These are phyloP conservation scores for Colletotrichum higginsianum DNA, from an alignment of 2,329 filamentous ascomycete genomes.

Conservation along the genomic window DNA sequence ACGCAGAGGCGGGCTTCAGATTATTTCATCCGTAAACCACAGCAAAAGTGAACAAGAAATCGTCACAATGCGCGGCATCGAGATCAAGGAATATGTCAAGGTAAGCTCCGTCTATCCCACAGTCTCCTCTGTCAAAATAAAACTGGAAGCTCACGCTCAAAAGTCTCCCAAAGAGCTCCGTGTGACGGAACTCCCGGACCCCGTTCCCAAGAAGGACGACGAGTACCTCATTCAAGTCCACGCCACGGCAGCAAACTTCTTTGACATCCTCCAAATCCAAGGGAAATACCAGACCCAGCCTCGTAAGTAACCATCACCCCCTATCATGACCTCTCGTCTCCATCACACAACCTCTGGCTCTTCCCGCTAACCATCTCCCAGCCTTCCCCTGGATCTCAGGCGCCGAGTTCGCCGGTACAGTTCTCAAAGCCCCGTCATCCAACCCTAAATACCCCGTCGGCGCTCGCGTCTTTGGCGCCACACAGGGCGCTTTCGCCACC, in stretches of 20 bases:
- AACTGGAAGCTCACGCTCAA: neutral
- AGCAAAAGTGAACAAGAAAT: neutral
- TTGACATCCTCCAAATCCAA: constrained; percentile 94
- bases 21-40: neutral
- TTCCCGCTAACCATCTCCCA: constrained; percentile 44
- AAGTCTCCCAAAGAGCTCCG: constrained; percentile 85
- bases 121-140: constrained; percentile 9
- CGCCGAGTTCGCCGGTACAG: constrained; percentile 86
- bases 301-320: constrained; percentile 56
- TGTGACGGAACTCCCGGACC: constrained; percentile 82
- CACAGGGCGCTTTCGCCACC: constrained; percentile 89
- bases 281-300: constrained; percentile 97
- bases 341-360: neutral
- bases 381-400: constrained; percentile 90
- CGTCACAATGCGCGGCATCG: constrained; percentile 79
- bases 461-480: constrained; percentile 87
- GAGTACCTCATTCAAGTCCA: constrained; percentile 92
- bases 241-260: constrained; percentile 94
- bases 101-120: constrained; percentile 56
- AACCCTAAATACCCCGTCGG: constrained; percentile 80
- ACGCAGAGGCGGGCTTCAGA: neutral
- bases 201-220: constrained; percentile 75
- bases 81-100: constrained; percentile 82
- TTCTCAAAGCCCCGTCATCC: constrained; percentile 75
- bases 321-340: neutral